phyloP scores from a whole-genome alignment of 2,329 filamentous ascomycete genomes.

The Botrytis cinerea region DNA sequence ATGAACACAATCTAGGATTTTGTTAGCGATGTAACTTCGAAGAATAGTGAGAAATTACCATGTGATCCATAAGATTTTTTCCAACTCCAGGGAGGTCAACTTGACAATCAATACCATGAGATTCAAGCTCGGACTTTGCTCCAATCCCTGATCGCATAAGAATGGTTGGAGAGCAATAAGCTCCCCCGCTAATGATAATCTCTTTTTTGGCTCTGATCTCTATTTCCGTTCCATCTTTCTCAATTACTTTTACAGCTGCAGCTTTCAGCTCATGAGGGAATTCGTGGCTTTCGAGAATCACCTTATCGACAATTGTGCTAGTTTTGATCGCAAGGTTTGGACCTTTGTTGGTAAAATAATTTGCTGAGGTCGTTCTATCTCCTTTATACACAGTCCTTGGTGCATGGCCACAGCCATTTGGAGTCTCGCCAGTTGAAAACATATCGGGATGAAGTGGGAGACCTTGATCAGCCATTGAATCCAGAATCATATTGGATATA shows the following conservation, averaged over 20 bases:
- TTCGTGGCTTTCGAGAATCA: conserved; percentile 47
- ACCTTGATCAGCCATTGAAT: conserved; percentile 57
- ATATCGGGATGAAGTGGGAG: conserved; percentile 59
- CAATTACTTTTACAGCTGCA: conserved; percentile 48
- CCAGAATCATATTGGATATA: conserved; percentile 56
- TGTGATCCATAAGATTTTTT: conserved; percentile 60
- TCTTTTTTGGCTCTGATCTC: conserved; percentile 48
- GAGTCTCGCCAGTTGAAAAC: conserved; percentile 55
- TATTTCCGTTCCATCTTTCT: conserved; percentile 45
- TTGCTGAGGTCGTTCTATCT: conserved; percentile 54
- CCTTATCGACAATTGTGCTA: conserved; percentile 53
- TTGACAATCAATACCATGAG: conserved; percentile 53
- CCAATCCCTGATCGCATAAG: conserved; percentile 52
- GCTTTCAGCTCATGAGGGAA: conserved; percentile 45
- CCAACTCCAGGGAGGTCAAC: conserved; percentile 64
- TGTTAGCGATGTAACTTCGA: conserved; percentile 14
- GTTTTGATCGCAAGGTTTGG: conserved; percentile 47
- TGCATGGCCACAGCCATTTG: conserved; percentile 58
- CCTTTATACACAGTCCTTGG: conserved; percentile 55
- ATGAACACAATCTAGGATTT: conserved; percentile 54
- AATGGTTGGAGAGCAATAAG: conserved; percentile 51
- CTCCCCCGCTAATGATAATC: conserved; percentile 52
- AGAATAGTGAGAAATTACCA: conserved; percentile 41
- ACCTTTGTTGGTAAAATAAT: conserved; percentile 50
- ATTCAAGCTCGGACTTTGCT: conserved; percentile 44